Base-by-base conservation (phyloP, 441 rosid species). In the Melastoma candidum region DNA sequence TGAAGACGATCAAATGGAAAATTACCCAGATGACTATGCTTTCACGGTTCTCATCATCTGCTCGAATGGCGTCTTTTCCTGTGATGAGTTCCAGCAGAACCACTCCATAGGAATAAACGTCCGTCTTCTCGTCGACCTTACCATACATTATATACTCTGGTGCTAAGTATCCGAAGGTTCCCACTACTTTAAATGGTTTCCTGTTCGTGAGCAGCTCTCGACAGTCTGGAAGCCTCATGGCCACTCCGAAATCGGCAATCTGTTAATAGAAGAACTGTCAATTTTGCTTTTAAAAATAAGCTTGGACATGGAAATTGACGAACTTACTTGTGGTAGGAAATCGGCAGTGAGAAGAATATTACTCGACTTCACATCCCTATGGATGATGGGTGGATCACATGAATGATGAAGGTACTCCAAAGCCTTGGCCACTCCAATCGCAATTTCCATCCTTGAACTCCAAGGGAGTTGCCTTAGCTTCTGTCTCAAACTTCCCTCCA, bases 21-120 rank as follows among this genome's bases (percentile, higher is more conserved):
- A 4, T 48, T 72, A 75, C 80, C 80, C 77, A 53, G 29, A 72
- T 68, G 25, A 75, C 77, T 26, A 67, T 67, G 72, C 77, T 67
- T 69, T 69, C 75, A 17, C 47, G 66, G 48, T 54, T 71, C 26
- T 27, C 54, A 41, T 57, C 60, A 52, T 54, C 68, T 25, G 47
- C 46, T 48, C 60, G 77, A 61, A 65, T 63, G 6, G 75, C 75
- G 11, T 72, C 75, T 64, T 65, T 68, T 50, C 80, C 80, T 4
- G 75, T 67, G 26, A 76, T 70, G 12, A 72, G 80, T 52, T 76
- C 80, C 48, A 72, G 69, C 13, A 76, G 77, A 53, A 72, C 75
- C 57, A 77, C 74, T 41, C 78, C 81, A 53, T 54, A 73, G n/a
- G 76, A 66, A 63, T 77, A 73, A 22, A 77, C 72, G 48, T 73